A percentile compares a stretch with the other conserved stretches of the same genome.
These are phyloP conservation scores for Psilocybe cyanescens DNA, from an alignment of 768 basidiomycete species.

Conservation along the genomic window DNA sequence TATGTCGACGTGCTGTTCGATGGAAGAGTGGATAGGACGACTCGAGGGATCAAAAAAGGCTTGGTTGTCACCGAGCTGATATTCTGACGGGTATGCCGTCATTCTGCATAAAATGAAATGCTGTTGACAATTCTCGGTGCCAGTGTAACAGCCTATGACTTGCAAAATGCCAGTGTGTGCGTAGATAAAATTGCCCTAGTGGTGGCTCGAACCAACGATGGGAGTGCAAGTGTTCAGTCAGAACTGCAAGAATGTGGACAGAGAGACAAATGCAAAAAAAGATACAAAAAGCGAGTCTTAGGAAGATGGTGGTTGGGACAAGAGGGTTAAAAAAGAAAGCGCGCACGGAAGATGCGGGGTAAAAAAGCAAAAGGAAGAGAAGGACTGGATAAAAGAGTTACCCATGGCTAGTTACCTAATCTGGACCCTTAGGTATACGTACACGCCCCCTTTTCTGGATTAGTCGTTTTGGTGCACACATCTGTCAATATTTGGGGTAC, in stretches of 20 bases:
- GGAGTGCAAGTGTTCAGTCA: no score
- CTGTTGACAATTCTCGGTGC: neutral
- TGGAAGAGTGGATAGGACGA: neutral
- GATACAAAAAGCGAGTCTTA: neutral
- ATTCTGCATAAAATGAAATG: neutral
- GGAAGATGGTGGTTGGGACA: conserved; percentile 1
- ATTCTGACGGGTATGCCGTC: neutral
- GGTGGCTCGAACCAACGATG: no score
- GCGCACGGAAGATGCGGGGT: conserved; percentile 13
- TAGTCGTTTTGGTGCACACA: conserved; percentile 17
- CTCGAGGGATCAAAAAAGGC: neutral
- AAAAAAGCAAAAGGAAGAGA: conserved; percentile 8
- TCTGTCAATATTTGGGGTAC: conserved; percentile 17
- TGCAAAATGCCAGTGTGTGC: neutral
- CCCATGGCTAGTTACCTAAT: conserved; percentile 8
- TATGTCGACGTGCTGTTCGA: neutral
- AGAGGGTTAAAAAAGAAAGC: neutral
- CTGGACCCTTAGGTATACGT: conserved; percentile 14
- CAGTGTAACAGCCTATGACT: neutral
- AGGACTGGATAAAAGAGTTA: neutral
- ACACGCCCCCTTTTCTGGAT: conserved; percentile 12
- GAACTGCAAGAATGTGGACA: neutral
- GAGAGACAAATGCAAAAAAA: neutral
- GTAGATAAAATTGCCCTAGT: no score
- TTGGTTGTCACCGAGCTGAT: neutral